phyloP scores from a whole-genome alignment of 2,329 filamentous ascomycete species.

The Fonsecaea monophora region DNA sequence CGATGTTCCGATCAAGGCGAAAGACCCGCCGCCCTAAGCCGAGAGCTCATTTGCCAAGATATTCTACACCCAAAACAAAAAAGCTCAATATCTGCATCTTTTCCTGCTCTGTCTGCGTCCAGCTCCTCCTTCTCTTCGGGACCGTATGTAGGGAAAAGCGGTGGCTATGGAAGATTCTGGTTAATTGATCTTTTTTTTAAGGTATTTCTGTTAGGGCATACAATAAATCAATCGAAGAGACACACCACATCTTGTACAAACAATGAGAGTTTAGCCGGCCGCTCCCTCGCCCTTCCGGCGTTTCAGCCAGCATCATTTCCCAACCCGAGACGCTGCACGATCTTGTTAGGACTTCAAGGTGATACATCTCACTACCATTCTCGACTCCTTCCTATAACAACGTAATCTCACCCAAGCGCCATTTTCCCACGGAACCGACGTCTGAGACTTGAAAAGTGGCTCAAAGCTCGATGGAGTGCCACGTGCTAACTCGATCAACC shows the following conservation, averaged over 20 bases:
- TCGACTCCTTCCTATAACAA: conserved; percentile 29
- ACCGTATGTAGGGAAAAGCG: not conserved
- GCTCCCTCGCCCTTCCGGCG: conserved; percentile 1
- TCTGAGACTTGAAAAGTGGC: conserved; percentile 1
- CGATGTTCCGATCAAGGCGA: not conserved
- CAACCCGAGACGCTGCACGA: conserved; percentile 17
- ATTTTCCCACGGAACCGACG: not conserved
- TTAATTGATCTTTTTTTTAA: too few relatives aligned
- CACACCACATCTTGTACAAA: not conserved
- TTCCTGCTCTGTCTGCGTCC: not conserved
- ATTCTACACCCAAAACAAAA: not conserved
- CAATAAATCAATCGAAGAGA: not conserved
- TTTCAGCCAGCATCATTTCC: conserved; percentile 16
- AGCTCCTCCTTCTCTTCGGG: not conserved
- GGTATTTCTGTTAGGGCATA: too few relatives aligned
- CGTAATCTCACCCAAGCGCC: conserved; percentile 18
- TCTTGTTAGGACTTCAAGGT: conserved; percentile 8
- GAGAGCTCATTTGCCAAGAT: not conserved
- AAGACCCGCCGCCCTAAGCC: not conserved
- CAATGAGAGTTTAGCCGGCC: not conserved
- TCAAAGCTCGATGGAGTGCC: not conserved
- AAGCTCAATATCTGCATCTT: not conserved
- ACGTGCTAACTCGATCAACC: not conserved
- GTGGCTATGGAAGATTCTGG: too few relatives aligned
- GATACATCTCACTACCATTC: conserved; percentile 14